A percentile compares a stretch with the other conserved stretches of the same genome.
Evolutionary conservation across 164 flowering plant species (phyloP).

Genomic region (Cinnamomum chago): DNA sequence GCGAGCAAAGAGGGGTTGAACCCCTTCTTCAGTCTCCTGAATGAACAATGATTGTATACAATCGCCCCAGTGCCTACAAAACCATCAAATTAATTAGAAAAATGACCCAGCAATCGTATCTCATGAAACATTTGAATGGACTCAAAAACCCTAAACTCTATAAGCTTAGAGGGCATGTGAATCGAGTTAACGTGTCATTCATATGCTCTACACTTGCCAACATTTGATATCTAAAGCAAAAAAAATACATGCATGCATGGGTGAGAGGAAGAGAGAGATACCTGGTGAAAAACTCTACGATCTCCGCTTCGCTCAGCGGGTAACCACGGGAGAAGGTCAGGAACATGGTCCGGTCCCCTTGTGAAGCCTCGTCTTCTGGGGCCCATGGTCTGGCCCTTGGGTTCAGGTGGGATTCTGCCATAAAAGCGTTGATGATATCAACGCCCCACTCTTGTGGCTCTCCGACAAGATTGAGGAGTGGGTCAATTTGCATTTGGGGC

Average conservation of each 20-base stretch:
- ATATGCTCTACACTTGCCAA: too few species aligned
- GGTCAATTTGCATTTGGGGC: background rate
- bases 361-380: background rate
- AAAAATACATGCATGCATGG: background rate
- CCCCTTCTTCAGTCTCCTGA: background rate
- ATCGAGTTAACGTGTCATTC: too few species aligned
- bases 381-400: slow-evolving; percentile 6
- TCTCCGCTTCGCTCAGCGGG: background rate
- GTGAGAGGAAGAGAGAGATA: background rate
- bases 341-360: slow-evolving; percentile 2
- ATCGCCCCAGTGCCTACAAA: slow-evolving; percentile 6
- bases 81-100: background rate
- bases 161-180: too few species aligned
- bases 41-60: background rate
- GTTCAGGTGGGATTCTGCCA: background rate
- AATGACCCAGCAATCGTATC: background rate
- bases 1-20: slow-evolving; percentile 1
- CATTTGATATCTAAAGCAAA: too few species aligned
- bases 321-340: slow-evolving; percentile 6
- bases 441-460: background rate
- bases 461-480: background rate
- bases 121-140: too few species aligned
- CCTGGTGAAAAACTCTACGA: background rate
- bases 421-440: background rate
- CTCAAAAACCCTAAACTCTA: too few species aligned